Conservation (phyloP, 345 rosid genomes). For the Aquilaria malaccensis region DNA sequence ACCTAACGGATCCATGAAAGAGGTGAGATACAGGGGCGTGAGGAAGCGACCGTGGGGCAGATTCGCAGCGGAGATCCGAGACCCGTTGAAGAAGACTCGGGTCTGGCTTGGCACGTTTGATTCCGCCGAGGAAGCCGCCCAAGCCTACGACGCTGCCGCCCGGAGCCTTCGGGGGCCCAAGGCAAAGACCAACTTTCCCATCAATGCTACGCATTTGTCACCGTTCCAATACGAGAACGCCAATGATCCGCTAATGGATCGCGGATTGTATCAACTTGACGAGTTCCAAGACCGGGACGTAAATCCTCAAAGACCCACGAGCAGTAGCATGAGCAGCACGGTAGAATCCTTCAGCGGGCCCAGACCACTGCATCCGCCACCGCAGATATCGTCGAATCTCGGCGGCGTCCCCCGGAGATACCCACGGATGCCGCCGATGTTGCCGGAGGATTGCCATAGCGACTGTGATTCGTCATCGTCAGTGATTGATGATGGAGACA, state of each 20-base stretch:
- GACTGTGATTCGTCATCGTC: conserved; percentile 88
- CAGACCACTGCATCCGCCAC: conserved; percentile 20
- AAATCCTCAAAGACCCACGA: conserved; percentile 53
- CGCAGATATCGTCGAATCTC: conserved; percentile 7
- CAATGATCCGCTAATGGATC: conserved; percentile 25
- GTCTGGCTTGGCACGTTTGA: conserved; percentile 92
- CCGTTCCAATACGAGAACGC: conserved; percentile 16
- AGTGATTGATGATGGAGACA: conserved; percentile 36
- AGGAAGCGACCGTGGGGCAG: conserved; percentile 85
- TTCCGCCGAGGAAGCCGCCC: conserved; percentile 78
- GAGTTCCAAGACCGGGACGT: conserved; percentile 23
- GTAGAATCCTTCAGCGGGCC: conserved; percentile 85
- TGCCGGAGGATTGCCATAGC: conserved; percentile 73
- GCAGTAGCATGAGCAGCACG: conserved; percentile 84
- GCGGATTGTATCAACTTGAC: conserved; percentile 16
- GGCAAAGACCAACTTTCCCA: conserved; percentile 73
- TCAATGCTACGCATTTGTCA: conserved; percentile 4
- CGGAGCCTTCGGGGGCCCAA: conserved; percentile 69
- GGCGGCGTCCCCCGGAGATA: conserved; percentile 23
- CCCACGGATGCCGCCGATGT: conserved; percentile 47
- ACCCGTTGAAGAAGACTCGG: conserved; percentile 65
- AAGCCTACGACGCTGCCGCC: conserved; percentile 84
- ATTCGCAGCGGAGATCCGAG: conserved; percentile 88
- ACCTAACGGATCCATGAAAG: conserved; percentile 8
- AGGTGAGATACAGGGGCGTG: conserved; percentile 64